Evolutionary conservation across 768 basidiomycete species (phyloP).

Genomic region (Russula ochroleuca): DNA sequence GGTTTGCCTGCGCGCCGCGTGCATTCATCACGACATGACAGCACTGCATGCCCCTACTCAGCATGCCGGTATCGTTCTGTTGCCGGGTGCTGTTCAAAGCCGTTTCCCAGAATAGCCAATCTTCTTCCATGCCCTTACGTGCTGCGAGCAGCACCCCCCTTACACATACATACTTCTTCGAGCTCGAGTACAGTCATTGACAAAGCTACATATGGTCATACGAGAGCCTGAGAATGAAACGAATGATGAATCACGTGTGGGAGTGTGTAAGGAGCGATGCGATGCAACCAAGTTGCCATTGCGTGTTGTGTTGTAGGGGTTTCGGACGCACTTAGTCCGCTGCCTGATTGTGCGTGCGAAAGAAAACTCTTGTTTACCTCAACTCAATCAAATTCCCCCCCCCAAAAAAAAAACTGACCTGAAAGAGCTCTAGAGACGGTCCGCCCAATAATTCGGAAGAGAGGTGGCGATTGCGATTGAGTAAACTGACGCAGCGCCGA

Average conservation of each 20-base stretch:
- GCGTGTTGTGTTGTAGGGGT: neutral
- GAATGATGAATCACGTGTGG: conserved; percentile 9
- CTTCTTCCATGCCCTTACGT: neutral
- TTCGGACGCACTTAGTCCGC: conserved; percentile 12
- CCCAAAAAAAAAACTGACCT: neutral
- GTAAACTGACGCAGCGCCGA: conserved; percentile 11
- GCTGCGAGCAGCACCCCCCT: neutral
- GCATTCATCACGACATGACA: neutral
- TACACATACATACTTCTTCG: too few species aligned
- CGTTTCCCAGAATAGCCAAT: neutral
- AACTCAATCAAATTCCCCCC: neutral
- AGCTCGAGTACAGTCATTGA: too few species aligned
- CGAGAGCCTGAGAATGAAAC: neutral
- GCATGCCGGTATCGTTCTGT: conserved; percentile 2
- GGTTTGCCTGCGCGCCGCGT: conserved; percentile 4
- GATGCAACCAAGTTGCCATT: neutral
- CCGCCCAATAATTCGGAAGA: conserved; percentile 9
- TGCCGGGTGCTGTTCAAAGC: conserved; percentile 1
- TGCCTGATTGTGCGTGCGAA: neutral
- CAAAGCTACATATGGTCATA: neutral
- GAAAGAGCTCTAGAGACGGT: neutral
- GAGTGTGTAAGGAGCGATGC: neutral
- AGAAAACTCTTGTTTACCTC: neutral
- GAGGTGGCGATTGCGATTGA: conserved; percentile 22
- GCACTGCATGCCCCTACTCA: conserved; percentile 1